phyloP scores from a whole-genome alignment of 169 alveolate species.

The Cryptosporidium canis region DNA sequence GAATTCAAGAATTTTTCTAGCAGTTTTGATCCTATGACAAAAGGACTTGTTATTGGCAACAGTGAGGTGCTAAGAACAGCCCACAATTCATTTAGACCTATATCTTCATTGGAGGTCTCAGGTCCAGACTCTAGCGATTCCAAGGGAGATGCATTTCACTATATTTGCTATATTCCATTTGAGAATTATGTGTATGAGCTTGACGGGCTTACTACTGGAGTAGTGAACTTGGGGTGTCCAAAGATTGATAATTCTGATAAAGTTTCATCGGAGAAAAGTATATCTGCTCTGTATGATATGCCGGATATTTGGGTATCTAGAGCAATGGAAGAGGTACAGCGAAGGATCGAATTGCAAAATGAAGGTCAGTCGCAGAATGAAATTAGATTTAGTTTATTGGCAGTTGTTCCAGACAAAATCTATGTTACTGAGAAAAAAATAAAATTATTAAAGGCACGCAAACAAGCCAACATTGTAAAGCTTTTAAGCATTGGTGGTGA shows the following conservation, averaged over 20 bases:
- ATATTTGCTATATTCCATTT: slow-evolving; percentile 87
- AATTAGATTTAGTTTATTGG: slow-evolving; percentile 72
- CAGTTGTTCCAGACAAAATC: slow-evolving; percentile 62
- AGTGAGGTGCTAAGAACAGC: slow-evolving; percentile 83
- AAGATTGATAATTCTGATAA: neutral
- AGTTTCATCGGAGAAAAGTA: neutral
- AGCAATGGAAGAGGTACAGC: slow-evolving; percentile 38
- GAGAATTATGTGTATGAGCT: slow-evolving; percentile 74
- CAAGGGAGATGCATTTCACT: slow-evolving; percentile 90
- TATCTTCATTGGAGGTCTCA: slow-evolving; percentile 81
- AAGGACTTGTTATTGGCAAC: slow-evolving; percentile 88
- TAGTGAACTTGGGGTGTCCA: slow-evolving; percentile 34
- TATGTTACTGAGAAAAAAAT: neutral
- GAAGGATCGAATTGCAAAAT: slow-evolving; percentile 46
- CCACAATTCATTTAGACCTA: slow-evolving; percentile 83
- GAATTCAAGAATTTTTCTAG: slow-evolving; percentile 83
- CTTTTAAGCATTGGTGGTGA: slow-evolving; percentile 15
- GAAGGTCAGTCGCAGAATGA: slow-evolving; percentile 9
- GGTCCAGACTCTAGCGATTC: slow-evolving; percentile 78
- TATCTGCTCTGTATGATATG: slow-evolving; percentile 4
- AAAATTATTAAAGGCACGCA: neutral
- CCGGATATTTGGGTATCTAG: slow-evolving; percentile 37
- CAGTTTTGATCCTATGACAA: slow-evolving; percentile 83
- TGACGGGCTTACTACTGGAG: slow-evolving; percentile 77
- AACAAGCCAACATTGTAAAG: neutral